Evolutionary conservation across 2,329 filamentous ascomycete species (phyloP).

Genomic region (Fusarium buxicola): DNA sequence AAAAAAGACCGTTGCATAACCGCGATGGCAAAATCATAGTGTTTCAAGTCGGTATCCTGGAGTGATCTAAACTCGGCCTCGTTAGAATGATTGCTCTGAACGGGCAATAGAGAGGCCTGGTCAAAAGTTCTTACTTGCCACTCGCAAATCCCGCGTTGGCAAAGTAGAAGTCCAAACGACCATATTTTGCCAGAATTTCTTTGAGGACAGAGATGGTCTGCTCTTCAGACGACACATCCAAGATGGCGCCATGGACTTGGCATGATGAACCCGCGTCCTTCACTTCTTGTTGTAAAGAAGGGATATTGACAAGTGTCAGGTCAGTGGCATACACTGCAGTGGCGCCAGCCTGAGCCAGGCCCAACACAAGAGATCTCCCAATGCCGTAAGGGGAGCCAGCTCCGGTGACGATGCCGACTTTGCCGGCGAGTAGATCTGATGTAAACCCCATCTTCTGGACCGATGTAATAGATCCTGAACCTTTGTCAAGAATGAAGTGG

Average conservation of each 20-base stretch:
- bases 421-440: constrained; percentile 13
- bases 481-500: too few relatives aligned
- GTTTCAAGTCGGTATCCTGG: constrained; percentile 7
- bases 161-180: constrained; percentile 39
- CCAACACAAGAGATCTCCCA: constrained; percentile 40
- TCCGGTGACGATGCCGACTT: constrained; percentile 45
- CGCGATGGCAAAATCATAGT: constrained; percentile 8
- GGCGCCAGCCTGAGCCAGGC: constrained; percentile 31
- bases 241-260: background rate
- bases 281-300: constrained; percentile 9
- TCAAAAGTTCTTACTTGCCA: constrained; percentile 15
- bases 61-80: background rate
- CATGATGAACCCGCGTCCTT: constrained; percentile 1
- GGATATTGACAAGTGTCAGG: constrained; percentile 21
- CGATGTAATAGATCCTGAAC: too few relatives aligned
- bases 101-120: background rate
- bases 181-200: constrained; percentile 1
- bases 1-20: constrained; percentile 35
- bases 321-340: constrained; percentile 36
- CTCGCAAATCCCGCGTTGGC: constrained; percentile 34
- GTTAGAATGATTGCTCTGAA: background rate
- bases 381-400: constrained; percentile 45
- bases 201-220: background rate
- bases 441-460: constrained; percentile 6
- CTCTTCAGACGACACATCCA: constrained; percentile 1